Conservation (phyloP, 169 alveolate genomes). For the Eimeria tenella region DNA sequence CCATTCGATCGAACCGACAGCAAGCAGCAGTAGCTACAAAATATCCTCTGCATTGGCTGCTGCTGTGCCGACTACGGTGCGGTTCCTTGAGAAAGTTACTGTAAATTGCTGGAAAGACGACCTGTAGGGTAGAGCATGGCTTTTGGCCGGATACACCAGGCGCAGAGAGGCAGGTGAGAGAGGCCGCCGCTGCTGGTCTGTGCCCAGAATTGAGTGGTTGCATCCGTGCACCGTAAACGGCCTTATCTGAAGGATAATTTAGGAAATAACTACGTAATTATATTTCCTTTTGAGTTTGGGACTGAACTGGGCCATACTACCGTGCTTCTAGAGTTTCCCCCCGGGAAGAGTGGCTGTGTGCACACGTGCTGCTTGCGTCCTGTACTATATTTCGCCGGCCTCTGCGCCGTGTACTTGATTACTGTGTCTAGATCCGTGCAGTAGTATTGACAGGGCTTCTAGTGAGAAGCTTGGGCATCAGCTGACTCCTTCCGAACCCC, state of each 20-base stretch:
- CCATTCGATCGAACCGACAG: too few species aligned
- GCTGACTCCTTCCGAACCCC: slow-evolving; percentile 28
- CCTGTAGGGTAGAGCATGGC: too few species aligned
- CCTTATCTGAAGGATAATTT: slow-evolving; percentile 16
- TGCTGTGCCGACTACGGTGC: too few species aligned
- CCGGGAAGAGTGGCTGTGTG: slow-evolving; percentile 70
- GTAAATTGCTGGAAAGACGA: too few species aligned
- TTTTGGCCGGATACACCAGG: background rate
- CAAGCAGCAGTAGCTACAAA: too few species aligned
- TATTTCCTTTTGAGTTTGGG: slow-evolving; percentile 29
- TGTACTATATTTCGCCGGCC: slow-evolving; percentile 1
- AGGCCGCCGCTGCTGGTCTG: slow-evolving; percentile 42
- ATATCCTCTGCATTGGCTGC: too few species aligned
- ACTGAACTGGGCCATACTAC: slow-evolving; percentile 39
- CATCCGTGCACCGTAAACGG: slow-evolving; percentile 12
- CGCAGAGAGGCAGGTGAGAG: slow-evolving; percentile 38
- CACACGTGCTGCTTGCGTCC: slow-evolving; percentile 66
- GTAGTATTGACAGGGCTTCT: slow-evolving; percentile 47
- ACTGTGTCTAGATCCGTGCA: slow-evolving; percentile 24
- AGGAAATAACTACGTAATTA: background rate
- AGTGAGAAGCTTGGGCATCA: slow-evolving; percentile 35
- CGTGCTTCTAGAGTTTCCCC: slow-evolving; percentile 63
- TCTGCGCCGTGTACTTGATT: slow-evolving; percentile 46
- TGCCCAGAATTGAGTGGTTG: background rate
- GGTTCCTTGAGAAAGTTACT: too few species aligned